These are phyloP conservation scores for Thalassia testudinum DNA, from an alignment of 116 monocot species.

Conservation along the genomic window DNA sequence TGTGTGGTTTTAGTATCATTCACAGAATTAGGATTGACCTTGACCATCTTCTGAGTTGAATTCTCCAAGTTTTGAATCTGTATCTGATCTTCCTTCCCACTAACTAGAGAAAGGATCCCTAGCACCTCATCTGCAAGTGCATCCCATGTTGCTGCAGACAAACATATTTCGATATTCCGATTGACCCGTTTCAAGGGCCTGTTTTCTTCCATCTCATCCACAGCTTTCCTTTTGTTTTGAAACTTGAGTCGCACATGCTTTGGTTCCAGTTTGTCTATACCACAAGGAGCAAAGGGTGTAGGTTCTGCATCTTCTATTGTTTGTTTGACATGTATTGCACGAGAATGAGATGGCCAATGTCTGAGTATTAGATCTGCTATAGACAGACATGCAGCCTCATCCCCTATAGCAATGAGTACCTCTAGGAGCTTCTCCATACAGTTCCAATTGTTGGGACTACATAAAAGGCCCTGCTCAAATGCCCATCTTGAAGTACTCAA, in stretches of 20 bases:
- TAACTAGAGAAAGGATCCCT: constrained; percentile 18
- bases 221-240: constrained; percentile 58
- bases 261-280: constrained; percentile 83
- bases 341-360: constrained; percentile 94
- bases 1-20: background rate
- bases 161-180: constrained; percentile 32
- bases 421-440: constrained; percentile 99
- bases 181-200: constrained; percentile 23
- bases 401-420: constrained; percentile 84
- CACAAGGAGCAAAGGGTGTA: constrained; percentile 61
- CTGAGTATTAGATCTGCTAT: constrained; percentile 63
- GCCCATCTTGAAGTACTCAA: constrained; percentile 87
- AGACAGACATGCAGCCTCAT: constrained; percentile 75
- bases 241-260: constrained; percentile 61
- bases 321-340: constrained; percentile 76
- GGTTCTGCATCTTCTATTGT: constrained; percentile 63
- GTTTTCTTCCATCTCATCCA: constrained; percentile 13
- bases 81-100: constrained; percentile 6
- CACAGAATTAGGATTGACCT: too few species aligned
- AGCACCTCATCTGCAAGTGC: constrained; percentile 51
- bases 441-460: constrained; percentile 97
- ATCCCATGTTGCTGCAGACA: constrained; percentile 53
- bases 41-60: background rate
- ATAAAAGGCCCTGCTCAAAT: constrained; percentile 92
- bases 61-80: background rate